Conservation (phyloP, 129 eudicot species). For the Pseudognaphalium luteoalbum region DNA sequence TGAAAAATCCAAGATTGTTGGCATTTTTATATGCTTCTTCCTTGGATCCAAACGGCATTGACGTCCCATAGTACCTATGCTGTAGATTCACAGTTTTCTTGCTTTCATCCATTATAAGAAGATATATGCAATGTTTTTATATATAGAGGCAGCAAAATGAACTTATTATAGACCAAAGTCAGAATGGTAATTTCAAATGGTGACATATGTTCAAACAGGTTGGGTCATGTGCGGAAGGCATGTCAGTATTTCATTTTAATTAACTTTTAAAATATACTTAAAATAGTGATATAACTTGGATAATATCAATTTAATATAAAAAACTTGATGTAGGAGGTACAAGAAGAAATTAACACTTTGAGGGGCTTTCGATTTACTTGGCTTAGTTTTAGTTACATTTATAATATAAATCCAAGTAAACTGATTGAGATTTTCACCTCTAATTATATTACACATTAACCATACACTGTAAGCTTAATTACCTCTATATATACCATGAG, state of each 20-base stretch:
- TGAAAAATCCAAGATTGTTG: slow-evolving; percentile 33
- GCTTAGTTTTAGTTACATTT: no score
- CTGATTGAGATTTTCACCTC: background rate
- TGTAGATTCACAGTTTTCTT: background rate
- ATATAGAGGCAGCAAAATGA: background rate
- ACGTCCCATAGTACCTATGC: slow-evolving; percentile 44
- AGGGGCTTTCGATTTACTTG: no score
- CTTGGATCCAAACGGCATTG: slow-evolving; percentile 38
- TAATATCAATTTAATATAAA: no score
- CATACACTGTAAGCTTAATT: background rate
- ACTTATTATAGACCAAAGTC: no score
- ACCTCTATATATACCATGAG: slow-evolving; percentile 42
- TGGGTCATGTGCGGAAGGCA: background rate
- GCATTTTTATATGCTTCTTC: slow-evolving; percentile 36
- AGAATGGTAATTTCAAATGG: no score
- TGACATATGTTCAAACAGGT: no score
- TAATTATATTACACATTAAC: background rate
- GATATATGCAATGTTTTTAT: background rate
- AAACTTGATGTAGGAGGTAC: no score
- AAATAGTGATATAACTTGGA: no score
- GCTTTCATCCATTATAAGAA: background rate
- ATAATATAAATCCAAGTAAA: background rate
- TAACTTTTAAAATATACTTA: no score
- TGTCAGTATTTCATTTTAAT: no score
- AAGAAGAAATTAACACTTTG: no score